Base-by-base conservation (phyloP, 2,329 filamentous ascomycete species). In the Cyclaneusma minus region DNA sequence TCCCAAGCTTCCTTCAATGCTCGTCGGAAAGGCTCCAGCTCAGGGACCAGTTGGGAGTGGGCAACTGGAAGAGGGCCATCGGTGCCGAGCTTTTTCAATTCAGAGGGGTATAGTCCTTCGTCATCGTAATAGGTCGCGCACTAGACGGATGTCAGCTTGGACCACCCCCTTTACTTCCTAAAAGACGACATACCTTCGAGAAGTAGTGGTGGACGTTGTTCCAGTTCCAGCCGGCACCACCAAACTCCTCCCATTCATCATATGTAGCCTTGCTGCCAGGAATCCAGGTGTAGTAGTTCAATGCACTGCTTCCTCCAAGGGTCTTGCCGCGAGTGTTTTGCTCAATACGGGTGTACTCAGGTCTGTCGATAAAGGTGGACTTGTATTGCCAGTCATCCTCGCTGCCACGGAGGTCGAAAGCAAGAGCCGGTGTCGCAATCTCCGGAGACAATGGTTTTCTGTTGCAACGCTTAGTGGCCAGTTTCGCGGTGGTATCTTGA, bases 201-300 rank as follows among this genome's bases (percentile, higher is more conserved):
- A 72, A 49, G 35, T 70, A 71, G 6, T 54, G 49, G 3, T 57
- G 49, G 20, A 54, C 48, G 6, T 44, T 50, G 2, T 68, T 55
- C 61, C 64, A 73, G 0, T 51, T 69, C 69, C 69, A 76, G 6
- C 55, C 49, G 2, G 50, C 36, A 2, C 54, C 55, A 15, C 58
- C 56, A 29, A 48, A 60, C 19, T 55, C 50, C 10, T 42, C 53
- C 57, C 58, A 62, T 29, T 53, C 46, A 34, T 62, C 63, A 37
- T 67, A 74, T 0, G 67, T 73, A 3, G 55, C 54, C 28, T 60
- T 59, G 29, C 56, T 63, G 2, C 68, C 69, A 2, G 60, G 65
- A 4, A 70, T 54, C 68, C 68, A 75, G 9, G 67, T 71, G 45
- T 64, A 72, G 43, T 74, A 76, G 48, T 76, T 76, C 55, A 45